These are phyloP conservation scores for Medicago truncatula DNA, from an alignment of 306 rosid species.

Conservation along the genomic window DNA sequence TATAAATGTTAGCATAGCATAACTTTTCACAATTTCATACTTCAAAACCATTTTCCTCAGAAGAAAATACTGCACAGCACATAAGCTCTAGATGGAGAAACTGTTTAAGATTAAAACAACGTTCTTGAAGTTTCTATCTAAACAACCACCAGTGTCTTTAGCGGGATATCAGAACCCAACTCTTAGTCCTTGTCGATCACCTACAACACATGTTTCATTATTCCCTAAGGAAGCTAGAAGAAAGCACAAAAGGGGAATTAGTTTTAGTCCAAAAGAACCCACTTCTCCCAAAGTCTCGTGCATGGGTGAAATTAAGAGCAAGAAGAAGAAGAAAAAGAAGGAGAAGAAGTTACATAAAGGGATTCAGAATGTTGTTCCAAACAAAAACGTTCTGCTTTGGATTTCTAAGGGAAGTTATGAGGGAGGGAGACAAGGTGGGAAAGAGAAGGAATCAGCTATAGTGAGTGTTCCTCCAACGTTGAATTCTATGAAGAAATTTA, in stretches of 20 bases:
- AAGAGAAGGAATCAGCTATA: background rate
- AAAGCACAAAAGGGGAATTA: conserved; percentile 38
- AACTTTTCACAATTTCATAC: background rate
- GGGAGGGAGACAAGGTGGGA: conserved; percentile 25
- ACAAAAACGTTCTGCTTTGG: conserved; percentile 23
- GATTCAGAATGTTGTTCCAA: conserved; percentile 9
- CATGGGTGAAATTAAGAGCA: conserved; percentile 59
- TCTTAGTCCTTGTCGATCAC: conserved; percentile 50
- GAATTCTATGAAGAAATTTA: conserved; percentile 47
- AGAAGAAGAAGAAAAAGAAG: conserved; percentile 46
- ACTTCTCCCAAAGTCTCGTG: conserved; percentile 69
- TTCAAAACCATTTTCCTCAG: background rate
- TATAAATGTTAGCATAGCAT: background rate
- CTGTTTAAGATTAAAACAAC: conserved; percentile 32
- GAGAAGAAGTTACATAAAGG: background rate
- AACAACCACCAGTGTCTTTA: conserved; percentile 50
- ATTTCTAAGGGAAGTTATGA: conserved; percentile 33
- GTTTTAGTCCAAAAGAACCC: conserved; percentile 56
- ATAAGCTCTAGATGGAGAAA: conserved; percentile 51
- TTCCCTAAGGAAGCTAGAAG: conserved; percentile 63
- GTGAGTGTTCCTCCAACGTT: conserved; percentile 44
- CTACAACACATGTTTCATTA: conserved; percentile 41
- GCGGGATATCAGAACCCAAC: conserved; percentile 45
- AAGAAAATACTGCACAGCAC: background rate
- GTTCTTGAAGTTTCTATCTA: conserved; percentile 48